Conservation (phyloP, 257 asterid species). For the Nicotiana knightiana region DNA sequence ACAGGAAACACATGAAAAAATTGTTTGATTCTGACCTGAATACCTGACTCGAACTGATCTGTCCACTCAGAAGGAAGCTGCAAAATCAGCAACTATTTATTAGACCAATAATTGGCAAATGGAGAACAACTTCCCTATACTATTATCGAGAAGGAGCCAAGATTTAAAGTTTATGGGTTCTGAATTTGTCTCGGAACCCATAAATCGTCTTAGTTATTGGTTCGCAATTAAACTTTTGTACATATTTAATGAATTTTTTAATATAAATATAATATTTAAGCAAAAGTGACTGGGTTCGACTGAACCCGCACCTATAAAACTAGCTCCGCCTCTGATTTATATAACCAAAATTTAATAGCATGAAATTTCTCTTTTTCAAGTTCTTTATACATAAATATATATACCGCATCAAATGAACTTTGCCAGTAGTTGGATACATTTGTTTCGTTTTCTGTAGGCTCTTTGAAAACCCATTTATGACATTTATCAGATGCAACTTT, state of each 20-base stretch:
- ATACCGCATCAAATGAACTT: constrained; percentile 99
- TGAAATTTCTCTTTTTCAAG: background rate
- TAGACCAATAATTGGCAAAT: constrained; percentile 34
- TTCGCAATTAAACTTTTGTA: too few species aligned
- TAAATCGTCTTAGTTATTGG: too few species aligned
- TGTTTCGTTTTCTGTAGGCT: constrained; percentile 91
- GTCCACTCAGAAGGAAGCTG: constrained; percentile 98
- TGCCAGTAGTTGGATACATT: constrained; percentile 99
- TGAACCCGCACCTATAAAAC: too few species aligned
- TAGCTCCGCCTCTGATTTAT: too few species aligned
- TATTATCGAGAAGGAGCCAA: background rate
- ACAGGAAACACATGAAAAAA: background rate
- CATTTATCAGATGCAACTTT: constrained; percentile 99
- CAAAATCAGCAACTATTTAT: constrained; percentile 33
- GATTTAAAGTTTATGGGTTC: too few species aligned
- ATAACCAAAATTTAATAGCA: background rate
- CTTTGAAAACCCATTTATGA: constrained; percentile 99
- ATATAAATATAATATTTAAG: too few species aligned
- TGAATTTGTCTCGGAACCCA: too few species aligned
- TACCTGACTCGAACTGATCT: constrained; percentile 97
- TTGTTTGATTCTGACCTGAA: constrained; percentile 57
- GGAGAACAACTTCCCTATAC: constrained; percentile 6
- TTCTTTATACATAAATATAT: background rate
- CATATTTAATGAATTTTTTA: too few species aligned
- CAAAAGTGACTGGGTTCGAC: too few species aligned